phyloP scores from a whole-genome alignment of 2,329 filamentous ascomycete species.

The Simplicillium sp. region DNA sequence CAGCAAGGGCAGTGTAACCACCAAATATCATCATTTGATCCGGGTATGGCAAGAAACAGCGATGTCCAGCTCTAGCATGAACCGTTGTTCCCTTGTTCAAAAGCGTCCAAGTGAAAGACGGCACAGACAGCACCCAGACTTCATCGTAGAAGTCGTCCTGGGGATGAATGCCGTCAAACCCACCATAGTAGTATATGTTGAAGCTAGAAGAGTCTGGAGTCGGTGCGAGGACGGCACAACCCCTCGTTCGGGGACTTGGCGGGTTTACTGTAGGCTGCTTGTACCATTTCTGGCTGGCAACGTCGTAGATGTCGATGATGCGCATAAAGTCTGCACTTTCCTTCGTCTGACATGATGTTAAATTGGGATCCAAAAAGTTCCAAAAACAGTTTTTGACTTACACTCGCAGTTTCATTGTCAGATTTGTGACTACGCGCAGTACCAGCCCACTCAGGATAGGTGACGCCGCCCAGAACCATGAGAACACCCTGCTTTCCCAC shows the following conservation, averaged over 20 bases:
- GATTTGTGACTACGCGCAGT: constrained; percentile 12
- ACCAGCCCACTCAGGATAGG: constrained; percentile 41
- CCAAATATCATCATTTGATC: constrained; percentile 74
- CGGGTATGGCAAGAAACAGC: constrained; percentile 66
- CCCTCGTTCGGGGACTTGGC: constrained; percentile 50
- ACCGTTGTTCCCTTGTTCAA: constrained; percentile 32
- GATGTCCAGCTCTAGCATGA: constrained; percentile 61
- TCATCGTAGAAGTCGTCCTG: constrained; percentile 44
- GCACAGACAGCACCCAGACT: constrained; percentile 73
- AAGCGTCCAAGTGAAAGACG: constrained; percentile 70
- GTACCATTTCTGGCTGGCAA: constrained; percentile 58
- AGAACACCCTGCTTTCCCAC: constrained; percentile 69
- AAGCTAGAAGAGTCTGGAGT: constrained; percentile 64
- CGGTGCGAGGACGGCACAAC: constrained; percentile 66
- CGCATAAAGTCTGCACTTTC: constrained; percentile 64
- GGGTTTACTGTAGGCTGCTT: constrained; percentile 55
- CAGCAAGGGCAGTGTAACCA: constrained; percentile 40
- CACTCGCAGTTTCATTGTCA: constrained; percentile 19
- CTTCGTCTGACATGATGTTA: constrained; percentile 30
- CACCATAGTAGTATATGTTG: constrained; percentile 80
- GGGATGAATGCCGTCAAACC: constrained; percentile 48
- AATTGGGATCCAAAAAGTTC: background rate
- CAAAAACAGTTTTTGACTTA: constrained; percentile 13
- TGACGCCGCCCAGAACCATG: constrained; percentile 68
- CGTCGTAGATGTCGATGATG: constrained; percentile 68